Percentiles rank a stretch among this genome's conserved stretches.
These are phyloP conservation scores for Acanthamoeba triangularis DNA, from an alignment of 208 protist species.

Conservation along the genomic window DNA sequence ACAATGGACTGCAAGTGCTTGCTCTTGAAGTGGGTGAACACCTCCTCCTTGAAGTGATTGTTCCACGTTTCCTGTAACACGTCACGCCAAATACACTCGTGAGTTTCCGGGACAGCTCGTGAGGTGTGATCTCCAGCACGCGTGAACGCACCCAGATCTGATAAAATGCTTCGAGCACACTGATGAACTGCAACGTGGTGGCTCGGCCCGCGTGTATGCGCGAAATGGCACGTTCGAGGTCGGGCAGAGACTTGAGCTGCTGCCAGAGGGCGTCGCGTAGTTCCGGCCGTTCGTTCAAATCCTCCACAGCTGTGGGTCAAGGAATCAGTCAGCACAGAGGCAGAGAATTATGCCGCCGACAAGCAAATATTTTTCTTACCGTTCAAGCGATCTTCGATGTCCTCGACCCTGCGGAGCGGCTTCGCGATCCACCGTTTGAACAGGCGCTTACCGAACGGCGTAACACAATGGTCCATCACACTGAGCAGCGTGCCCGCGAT, in stretches of 20 bases:
- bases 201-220: slow-evolving; percentile 76
- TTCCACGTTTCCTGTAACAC: slow-evolving; percentile 12
- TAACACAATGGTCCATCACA: slow-evolving; percentile 84
- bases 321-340: neutral
- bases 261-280: slow-evolving; percentile 5
- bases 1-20: slow-evolving; percentile 13
- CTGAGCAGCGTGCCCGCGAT: slow-evolving; percentile 84
- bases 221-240: slow-evolving; percentile 78
- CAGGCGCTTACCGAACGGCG: slow-evolving; percentile 85
- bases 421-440: slow-evolving; percentile 85
- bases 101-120: neutral
- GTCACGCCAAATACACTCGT: neutral
- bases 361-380: neutral
- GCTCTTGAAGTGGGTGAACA: slow-evolving; percentile 20
- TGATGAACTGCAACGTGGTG: slow-evolving; percentile 64
- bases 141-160: slow-evolving; percentile 44
- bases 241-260: slow-evolving; percentile 43
- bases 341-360: neutral
- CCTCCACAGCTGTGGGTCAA: slow-evolving; percentile 56
- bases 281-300: slow-evolving; percentile 50
- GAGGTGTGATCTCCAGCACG: neutral
- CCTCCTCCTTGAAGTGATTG: slow-evolving; percentile 46
- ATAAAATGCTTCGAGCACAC: slow-evolving; percentile 77
- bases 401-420: slow-evolving; percentile 55
- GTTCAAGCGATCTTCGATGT: slow-evolving; percentile 83